Evolutionary conservation across 805 yeast species (phyloP).

Genomic region (Ogataea ganodermae): DNA sequence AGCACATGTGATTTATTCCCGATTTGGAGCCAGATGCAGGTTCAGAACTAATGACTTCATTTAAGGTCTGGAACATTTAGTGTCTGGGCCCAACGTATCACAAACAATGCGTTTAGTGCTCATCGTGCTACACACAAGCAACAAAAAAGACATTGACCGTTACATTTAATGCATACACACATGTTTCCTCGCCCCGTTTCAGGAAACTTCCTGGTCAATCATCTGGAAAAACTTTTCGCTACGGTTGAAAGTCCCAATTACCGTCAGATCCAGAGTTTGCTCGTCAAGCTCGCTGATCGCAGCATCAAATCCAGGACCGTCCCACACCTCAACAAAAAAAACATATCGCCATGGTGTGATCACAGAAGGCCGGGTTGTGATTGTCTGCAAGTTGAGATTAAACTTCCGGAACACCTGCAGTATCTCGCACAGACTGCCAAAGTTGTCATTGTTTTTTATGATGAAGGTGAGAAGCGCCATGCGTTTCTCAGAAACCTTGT

Average conservation of each 20-base stretch:
- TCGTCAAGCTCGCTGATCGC: constrained; percentile 46
- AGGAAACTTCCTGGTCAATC: constrained; percentile 18
- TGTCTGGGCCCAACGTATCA: too few species aligned
- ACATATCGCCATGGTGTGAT: constrained; percentile 75
- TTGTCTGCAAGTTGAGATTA: constrained; percentile 65
- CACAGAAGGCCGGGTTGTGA: constrained; percentile 76
- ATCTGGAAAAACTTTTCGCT: constrained; percentile 30
- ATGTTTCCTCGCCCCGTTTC: background rate
- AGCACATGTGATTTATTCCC: background rate
- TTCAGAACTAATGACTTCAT: background rate
- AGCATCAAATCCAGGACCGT: constrained; percentile 28
- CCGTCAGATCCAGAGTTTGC: constrained; percentile 50
- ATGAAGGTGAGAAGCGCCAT: constrained; percentile 67
- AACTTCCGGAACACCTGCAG: constrained; percentile 56
- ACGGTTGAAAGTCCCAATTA: constrained; percentile 51
- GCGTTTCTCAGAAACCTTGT: constrained; percentile 21
- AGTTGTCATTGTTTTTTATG: constrained; percentile 58
- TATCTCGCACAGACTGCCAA: constrained; percentile 75
- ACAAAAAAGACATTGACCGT: background rate
- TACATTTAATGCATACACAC: background rate
- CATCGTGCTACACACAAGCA: too few species aligned
- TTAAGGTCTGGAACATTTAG: background rate
- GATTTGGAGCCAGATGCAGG: background rate
- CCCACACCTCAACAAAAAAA: constrained; percentile 72
- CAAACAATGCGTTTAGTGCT: too few species aligned